Base-by-base conservation (phyloP, 441 rosid genomes). In the Populus hybrid region DNA sequence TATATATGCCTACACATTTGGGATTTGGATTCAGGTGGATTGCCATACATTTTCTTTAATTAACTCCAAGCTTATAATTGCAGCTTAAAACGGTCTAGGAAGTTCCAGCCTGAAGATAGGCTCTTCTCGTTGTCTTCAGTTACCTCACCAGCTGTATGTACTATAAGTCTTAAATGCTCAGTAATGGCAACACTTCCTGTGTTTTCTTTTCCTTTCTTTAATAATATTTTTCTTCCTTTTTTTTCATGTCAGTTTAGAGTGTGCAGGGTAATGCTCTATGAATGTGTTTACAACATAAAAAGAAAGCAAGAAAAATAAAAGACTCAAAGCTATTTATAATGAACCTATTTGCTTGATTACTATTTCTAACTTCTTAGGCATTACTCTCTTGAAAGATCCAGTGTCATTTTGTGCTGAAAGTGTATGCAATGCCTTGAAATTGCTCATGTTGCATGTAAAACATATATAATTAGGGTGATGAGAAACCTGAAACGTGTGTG, bases 101-200 rank as follows among this genome's bases (percentile, higher is more conserved):
- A 94, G 86, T 95, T 94, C 81, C 97, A 94, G 87, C 94, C 92
- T 68, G 99, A 95, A 84, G 99, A 95, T 68, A 88, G 98, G 87
- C 91, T 94, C 67, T 91, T 94, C 90, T 95, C 97, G n/a, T 82
- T 95, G 75, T 95, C 99, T 66, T 95, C 98, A 21, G 93, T 93
- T 72, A 91, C 99, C 40, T 92, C 99, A 63, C 97, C 93, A 0
- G 97, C 97, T 53, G 99, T 94, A 87, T 75, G 96, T 91, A 69
- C 80, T 70, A 2, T 67, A 30, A 77, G 64, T 57, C 80, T 78
- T 76, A 57, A 63, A 42, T 16, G 4, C 69, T 71, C 61, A 53
- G 50, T 69, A 64, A 23, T 24, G 10, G 75, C 32, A 18, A 8
- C 53, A 63, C 14, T 75, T 75, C 69, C 38, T 32, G 16, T 35